Evolutionary conservation across 192 early-diverging fungal species (phyloP), one percentile per base, ranked within the genome.

Genomic region (Coemansia sp.): DNA sequence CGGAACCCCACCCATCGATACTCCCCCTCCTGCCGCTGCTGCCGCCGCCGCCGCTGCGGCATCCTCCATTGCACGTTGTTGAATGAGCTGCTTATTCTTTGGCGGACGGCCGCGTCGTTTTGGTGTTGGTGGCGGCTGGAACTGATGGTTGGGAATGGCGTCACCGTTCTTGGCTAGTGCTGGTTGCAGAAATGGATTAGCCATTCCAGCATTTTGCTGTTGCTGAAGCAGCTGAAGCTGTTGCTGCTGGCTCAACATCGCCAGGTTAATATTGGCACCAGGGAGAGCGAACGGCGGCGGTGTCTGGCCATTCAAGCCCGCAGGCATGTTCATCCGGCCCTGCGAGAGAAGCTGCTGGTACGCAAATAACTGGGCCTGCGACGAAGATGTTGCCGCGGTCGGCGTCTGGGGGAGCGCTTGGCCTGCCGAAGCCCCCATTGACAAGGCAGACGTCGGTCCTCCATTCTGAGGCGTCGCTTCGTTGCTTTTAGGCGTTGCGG

Each of bases 71-170:
- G 72, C 78, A 11, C 73, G 78, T 66, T 74, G 65, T 56, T 75
- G 58, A 33, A 81, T 81, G 15, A 81, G 73, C 66, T 75, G 69
- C 70, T 75, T 72, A 56, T 81, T 81, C 63, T 81, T 81, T 36
- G 78, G 78, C 20, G 78, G 78, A 13, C 78, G 69, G 0, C 78
- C 78, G 34, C 78, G 78, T 9, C 73, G 65, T 50, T 52, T 68
- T n/a, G 73, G 79, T 36, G 69, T 29, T 29, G 52, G 64, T 5
- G 38, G 38, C 10, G 29, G 55, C 33, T 33, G 55, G 43, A 53
- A 48, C 10, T 57, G 55, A 10, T 19, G 33, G 38, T 19, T 25
- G 63, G 59, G 8, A 66, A 23, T 43, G 58, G 29, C 23, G 49
- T n/a, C 23, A 59, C 49, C 49, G 14, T 52, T 25, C 15, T 11